Evolutionary conservation across 192 early-diverging fungal species (phyloP).

Genomic region (Entomortierella parvispora): DNA sequence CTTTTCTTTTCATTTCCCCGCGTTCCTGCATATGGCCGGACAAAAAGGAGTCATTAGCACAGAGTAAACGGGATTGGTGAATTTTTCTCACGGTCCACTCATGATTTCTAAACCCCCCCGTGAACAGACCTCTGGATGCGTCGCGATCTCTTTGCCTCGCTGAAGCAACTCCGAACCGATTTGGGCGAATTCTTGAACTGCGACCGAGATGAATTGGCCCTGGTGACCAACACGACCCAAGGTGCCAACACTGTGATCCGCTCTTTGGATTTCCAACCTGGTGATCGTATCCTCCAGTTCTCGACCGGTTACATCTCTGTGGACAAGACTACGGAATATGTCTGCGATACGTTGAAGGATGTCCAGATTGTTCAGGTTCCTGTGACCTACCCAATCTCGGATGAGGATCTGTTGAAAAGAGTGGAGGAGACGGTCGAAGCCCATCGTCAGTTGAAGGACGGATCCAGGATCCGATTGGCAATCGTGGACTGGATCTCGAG

Average conservation of each 20-base stretch:
- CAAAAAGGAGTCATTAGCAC: too few relatives aligned
- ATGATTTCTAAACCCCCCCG: slow-evolving; percentile 19
- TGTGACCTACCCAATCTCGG: slow-evolving; percentile 60
- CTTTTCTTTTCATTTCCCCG: neutral
- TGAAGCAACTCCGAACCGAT: slow-evolving; percentile 42
- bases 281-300: slow-evolving; percentile 63
- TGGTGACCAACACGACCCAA: slow-evolving; percentile 66
- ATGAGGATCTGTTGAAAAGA: slow-evolving; percentile 43
- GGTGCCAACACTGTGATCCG: slow-evolving; percentile 66
- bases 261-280: slow-evolving; percentile 50
- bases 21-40: neutral
- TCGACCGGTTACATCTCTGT: slow-evolving; percentile 68
- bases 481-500: slow-evolving; percentile 69
- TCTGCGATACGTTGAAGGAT: slow-evolving; percentile 52
- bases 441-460: slow-evolving; percentile 38
- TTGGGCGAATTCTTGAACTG: slow-evolving; percentile 60
- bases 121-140: slow-evolving; percentile 65
- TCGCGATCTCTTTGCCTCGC: slow-evolving; percentile 39
- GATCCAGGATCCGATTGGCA: slow-evolving; percentile 52
- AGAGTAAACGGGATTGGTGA: neutral
- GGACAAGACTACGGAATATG: slow-evolving; percentile 54
- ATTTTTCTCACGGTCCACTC: neutral
- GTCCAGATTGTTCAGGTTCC: slow-evolving; percentile 56
- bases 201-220: slow-evolving; percentile 61
- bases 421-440: slow-evolving; percentile 54